A percentile compares a stretch with the other conserved stretches of the same genome.
Conservation (phyloP, 768 basidiomycete species). For the Phanerochaete sordida region DNA sequence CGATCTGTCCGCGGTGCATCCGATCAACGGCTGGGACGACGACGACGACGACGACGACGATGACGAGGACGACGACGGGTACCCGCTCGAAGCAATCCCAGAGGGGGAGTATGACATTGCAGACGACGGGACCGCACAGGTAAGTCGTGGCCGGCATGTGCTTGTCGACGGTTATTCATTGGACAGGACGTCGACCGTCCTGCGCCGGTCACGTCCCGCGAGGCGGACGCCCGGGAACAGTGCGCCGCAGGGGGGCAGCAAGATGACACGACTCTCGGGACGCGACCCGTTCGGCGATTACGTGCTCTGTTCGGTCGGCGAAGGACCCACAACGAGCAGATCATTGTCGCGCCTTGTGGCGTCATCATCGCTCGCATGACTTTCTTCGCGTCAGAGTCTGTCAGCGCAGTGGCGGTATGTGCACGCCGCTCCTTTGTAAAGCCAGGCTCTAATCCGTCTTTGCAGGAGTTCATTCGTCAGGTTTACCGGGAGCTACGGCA, state of each 20-base stretch:
- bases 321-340: conserved; percentile 25
- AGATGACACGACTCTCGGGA: background rate
- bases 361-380: conserved; percentile 17
- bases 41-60: no score
- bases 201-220: no score
- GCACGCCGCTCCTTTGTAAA: background rate
- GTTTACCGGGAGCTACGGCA: conserved; percentile 7
- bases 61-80: no score
- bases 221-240: background rate
- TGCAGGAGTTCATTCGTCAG: conserved; percentile 9
- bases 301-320: conserved; percentile 19
- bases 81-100: no score
- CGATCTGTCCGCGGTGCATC: no score
- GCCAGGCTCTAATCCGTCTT: conserved; percentile 3
- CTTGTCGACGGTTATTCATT: no score
- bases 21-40: no score
- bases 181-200: no score
- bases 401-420: conserved; percentile 12
- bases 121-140: no score
- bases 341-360: conserved; percentile 23
- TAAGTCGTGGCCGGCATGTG: no score
- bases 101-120: no score
- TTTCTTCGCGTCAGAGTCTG: conserved; percentile 22
- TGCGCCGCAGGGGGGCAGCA: background rate
- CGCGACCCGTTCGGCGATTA: background rate